Conservation (phyloP, 2,329 filamentous ascomycete genomes). For the Cordyceps pruinosa region DNA sequence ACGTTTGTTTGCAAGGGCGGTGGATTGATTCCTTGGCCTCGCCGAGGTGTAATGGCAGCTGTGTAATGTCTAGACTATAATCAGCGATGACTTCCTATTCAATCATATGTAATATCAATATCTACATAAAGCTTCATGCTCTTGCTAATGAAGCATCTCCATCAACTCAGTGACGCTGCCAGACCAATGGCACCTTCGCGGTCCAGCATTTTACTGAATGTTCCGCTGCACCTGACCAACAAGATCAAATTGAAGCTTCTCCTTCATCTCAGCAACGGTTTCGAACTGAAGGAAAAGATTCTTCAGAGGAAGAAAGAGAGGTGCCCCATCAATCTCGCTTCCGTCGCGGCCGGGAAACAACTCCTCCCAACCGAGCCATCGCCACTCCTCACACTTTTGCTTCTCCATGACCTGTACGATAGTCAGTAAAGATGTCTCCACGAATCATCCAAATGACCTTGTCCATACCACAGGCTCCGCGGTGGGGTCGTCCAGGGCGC, state of each 20-base stretch:
- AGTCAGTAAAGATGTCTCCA: not conserved
- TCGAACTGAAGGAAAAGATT: not conserved
- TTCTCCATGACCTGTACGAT: conserved; percentile 34
- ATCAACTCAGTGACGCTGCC: conserved; percentile 17
- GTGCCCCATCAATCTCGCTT: not conserved
- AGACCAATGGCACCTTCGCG: conserved; percentile 17
- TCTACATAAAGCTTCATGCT: not conserved
- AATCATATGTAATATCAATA: not conserved
- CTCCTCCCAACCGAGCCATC: conserved; percentile 40
- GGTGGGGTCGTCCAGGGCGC: conserved; percentile 38
- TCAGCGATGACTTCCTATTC: not conserved
- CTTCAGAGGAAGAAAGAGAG: not conserved
- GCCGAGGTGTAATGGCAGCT: conserved; percentile 2
- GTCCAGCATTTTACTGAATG: not conserved
- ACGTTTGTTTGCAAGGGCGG: not conserved
- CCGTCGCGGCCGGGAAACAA: conserved; percentile 27
- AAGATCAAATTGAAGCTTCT: conserved; percentile 20
- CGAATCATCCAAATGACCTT: not conserved
- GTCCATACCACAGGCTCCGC: conserved; percentile 46
- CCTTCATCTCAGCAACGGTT: not conserved
- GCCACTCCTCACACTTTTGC: conserved; percentile 45
- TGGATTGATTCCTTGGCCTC: not conserved
- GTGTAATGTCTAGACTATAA: not conserved
- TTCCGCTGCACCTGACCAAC: too few species aligned
- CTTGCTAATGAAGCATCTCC: not conserved